Evolutionary conservation across 371 early-diverging fungal genomes (phyloP).

Genomic region (Apophysomyces ossiformis): DNA sequence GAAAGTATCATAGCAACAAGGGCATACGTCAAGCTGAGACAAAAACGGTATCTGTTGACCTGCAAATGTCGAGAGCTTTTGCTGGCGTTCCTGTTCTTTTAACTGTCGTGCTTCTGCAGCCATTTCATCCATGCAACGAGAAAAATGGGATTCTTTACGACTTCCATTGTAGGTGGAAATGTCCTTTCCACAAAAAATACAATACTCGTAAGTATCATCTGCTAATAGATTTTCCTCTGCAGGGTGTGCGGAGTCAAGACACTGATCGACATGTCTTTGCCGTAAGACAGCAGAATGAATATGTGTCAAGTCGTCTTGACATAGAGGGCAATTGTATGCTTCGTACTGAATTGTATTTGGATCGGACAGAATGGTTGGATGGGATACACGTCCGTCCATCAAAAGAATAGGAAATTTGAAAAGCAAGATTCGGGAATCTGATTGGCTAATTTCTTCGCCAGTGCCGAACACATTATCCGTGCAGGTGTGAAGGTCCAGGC

Average conservation of each 20-base stretch:
- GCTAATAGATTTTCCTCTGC: neutral
- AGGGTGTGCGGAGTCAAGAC: neutral
- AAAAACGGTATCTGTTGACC: slow-evolving; percentile 28
- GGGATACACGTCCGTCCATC: too few relatives aligned
- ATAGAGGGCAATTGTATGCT: slow-evolving; percentile 36
- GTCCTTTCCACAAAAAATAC: slow-evolving; percentile 42
- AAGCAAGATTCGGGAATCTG: neutral
- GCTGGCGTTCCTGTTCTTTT: slow-evolving; percentile 10
- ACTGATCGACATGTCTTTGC: slow-evolving; percentile 38
- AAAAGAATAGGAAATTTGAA: neutral
- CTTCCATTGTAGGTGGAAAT: slow-evolving; percentile 18
- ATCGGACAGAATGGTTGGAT: neutral
- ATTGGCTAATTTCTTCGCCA: neutral
- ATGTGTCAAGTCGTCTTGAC: slow-evolving; percentile 23
- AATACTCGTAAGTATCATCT: slow-evolving; percentile 25
- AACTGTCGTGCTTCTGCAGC: slow-evolving; percentile 17
- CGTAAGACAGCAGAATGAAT: slow-evolving; percentile 28
- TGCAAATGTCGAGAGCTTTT: slow-evolving; percentile 17
- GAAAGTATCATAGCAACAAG: slow-evolving; percentile 36
- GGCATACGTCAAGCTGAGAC: slow-evolving; percentile 28
- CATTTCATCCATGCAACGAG: slow-evolving; percentile 33
- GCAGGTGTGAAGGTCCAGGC: neutral
- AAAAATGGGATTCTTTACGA: slow-evolving; percentile 30
- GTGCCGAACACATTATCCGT: neutral
- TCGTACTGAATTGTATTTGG: slow-evolving; percentile 7